A percentile compares a stretch with the other conserved stretches of the same genome.
Conservation (phyloP, 768 basidiomycete genomes). For the Tylopilus vinaceipallidus region DNA sequence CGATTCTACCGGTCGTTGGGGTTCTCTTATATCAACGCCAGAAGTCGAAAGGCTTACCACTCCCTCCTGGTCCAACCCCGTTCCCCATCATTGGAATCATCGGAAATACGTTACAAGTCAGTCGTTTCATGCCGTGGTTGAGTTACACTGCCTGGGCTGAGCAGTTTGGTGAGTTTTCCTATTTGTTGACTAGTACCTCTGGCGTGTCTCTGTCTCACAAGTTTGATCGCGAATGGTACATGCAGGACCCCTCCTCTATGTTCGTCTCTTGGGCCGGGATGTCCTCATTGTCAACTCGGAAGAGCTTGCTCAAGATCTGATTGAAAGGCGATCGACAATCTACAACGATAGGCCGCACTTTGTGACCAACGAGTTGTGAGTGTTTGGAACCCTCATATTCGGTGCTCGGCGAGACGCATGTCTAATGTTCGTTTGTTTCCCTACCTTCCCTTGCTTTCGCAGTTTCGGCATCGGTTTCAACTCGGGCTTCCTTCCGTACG, state of each 20-base stretch:
- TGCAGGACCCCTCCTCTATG: conserved; percentile 1
- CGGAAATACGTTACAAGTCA: background rate
- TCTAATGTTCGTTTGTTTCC: background rate
- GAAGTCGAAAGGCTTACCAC: background rate
- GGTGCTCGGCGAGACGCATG: background rate
- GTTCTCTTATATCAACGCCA: background rate
- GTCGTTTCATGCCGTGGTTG: conserved; percentile 5
- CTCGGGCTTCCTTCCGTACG: conserved; percentile 2
- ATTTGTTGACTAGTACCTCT: background rate
- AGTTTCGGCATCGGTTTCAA: conserved; percentile 18
- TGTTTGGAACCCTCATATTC: background rate
- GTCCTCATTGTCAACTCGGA: conserved; percentile 13
- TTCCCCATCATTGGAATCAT: conserved; percentile 17
- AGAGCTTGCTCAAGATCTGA: conserved; percentile 8
- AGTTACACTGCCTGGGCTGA: conserved; percentile 14
- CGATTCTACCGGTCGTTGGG: background rate
- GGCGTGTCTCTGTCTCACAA: too few relatives aligned
- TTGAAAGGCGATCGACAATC: conserved; percentile 15
- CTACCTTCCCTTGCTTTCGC: background rate
- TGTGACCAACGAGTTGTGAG: conserved; percentile 11
- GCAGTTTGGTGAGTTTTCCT: conserved; percentile 3
- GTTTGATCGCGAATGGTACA: background rate
- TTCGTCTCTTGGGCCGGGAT: conserved; percentile 1
- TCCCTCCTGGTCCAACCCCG: conserved; percentile 12
- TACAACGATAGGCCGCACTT: conserved; percentile 16